Evolutionary conservation across 2,329 filamentous ascomycete genomes (phyloP), one percentile per base, ranked within the genome.

Genomic region (Tolypocladium ophioglossoides): DNA sequence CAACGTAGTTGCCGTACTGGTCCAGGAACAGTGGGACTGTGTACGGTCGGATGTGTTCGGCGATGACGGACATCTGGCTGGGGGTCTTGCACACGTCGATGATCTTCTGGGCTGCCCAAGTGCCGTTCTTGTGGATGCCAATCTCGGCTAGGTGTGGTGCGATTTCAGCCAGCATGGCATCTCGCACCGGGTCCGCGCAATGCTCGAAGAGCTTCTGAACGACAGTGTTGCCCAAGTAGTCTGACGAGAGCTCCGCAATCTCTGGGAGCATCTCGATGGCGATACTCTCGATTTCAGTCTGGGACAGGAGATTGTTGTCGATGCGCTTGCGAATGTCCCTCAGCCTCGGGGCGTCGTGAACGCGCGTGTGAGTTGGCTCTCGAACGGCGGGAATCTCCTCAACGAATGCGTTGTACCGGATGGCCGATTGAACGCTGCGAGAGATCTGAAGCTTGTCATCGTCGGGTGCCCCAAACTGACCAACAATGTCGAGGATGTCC

Each of bases 71-170:
- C 85, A 94, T 92, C 72, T 97, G 91, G 41, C 77, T 75, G 7
- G 87, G 84, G 1, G 87, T 90, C 72, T 94, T 90, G 69, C 91
- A 92, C 8, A 96, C 90, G 64, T 97, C 92, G 62, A 99, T 97
- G 65, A 99, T 97, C 79, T 97, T 99, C 73, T 99, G 94, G 1
- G 94, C 94, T 53, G 94, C 94, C 94, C 94, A 99, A 1, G 94
- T 99, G 58, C 94, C 94, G 65, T 99, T 99, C 81, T 99, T 99
- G 79, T 99, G 94, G 9, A 96, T 85, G 63, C 94, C 94, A 71
- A 97, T 96, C 72, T 97, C 91, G 30, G 92, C 91, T 68, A 97
- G 81, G 67, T 96, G 91, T 55, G 92, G 91, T 3, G 88, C 84
- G 63, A 99, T 95, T 66, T 91, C 84, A 16, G 76, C 72, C 55